A percentile compares a stretch with the other conserved stretches of the same genome.
Evolutionary conservation across 495 filamentous ascomycete species (phyloP).

Genomic region (Penicillium simplicissimum): DNA sequence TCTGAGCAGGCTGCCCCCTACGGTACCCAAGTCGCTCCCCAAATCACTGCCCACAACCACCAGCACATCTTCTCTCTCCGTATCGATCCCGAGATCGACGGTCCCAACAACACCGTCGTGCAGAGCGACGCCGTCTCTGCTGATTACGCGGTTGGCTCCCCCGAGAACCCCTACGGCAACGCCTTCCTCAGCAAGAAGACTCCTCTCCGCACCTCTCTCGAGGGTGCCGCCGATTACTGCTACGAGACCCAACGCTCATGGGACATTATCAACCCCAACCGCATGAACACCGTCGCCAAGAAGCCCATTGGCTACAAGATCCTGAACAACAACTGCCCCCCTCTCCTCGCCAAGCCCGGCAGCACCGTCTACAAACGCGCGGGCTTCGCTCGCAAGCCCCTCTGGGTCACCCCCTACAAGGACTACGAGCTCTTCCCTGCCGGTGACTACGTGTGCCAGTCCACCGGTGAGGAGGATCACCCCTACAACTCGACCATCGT

Average conservation of each 20-base stretch:
- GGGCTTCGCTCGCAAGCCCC: constrained; percentile 37
- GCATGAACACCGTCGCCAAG: constrained; percentile 39
- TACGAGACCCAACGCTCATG: constrained; percentile 48
- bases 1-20: constrained; percentile 48
- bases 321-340: constrained; percentile 38
- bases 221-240: constrained; percentile 46
- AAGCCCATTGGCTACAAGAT: constrained; percentile 45
- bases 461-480: constrained; percentile 38
- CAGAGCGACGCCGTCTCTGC: constrained; percentile 48
- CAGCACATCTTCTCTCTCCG: constrained; percentile 57
- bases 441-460: constrained; percentile 52
- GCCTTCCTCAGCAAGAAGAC: constrained; percentile 50
- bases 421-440: constrained; percentile 50
- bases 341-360: constrained; percentile 38
- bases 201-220: constrained; percentile 41
- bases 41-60: constrained; percentile 52
- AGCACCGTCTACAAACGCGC: constrained; percentile 42
- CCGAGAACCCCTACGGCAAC: constrained; percentile 50
- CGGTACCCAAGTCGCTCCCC: constrained; percentile 49
- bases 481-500: constrained; percentile 35
- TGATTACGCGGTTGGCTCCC: constrained; percentile 36
- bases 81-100: constrained; percentile 57
- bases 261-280: constrained; percentile 52
- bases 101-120: constrained; percentile 49
- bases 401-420: constrained; percentile 42